A percentile compares a stretch with the other conserved stretches of the same genome.
These are phyloP conservation scores for Monosporascus sp. DNA, from an alignment of 2,329 filamentous ascomycete genomes.

Conservation along the genomic window DNA sequence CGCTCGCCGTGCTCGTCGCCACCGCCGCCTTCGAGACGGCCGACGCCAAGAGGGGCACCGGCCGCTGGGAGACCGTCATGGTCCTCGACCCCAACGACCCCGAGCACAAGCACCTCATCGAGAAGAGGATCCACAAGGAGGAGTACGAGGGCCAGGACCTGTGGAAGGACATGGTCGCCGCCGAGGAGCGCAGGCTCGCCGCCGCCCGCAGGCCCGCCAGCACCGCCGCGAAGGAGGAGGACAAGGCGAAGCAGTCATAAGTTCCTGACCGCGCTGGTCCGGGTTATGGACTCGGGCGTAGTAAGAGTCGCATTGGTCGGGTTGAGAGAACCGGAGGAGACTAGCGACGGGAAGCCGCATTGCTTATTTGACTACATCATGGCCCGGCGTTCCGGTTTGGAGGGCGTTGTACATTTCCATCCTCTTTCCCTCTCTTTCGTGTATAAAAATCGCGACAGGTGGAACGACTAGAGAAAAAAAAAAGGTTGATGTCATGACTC, in stretches of 20 bases:
- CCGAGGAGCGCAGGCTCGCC: conserved; percentile 61
- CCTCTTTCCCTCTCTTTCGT: not conserved
- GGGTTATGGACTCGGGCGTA: no score
- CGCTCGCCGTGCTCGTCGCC: conserved; percentile 75
- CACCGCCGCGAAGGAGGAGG: conserved; percentile 12
- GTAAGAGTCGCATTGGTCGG: no score
- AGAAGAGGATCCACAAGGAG: conserved; percentile 85
- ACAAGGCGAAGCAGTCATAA: conserved; percentile 3
- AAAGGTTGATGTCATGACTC: not conserved
- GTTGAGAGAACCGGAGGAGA: not conserved
- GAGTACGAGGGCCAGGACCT: conserved; percentile 84
- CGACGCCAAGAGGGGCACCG: conserved; percentile 71
- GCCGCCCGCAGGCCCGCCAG: conserved; percentile 30
- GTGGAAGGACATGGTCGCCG: conserved; percentile 87
- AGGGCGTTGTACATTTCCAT: not conserved
- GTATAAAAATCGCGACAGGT: not conserved
- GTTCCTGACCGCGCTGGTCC: no score
- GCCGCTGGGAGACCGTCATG: conserved; percentile 79
- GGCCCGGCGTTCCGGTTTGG: not conserved
- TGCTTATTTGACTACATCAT: not conserved
- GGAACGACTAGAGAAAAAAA: not conserved
- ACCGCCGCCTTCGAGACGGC: conserved; percentile 74
- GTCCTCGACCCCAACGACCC: conserved; percentile 77
- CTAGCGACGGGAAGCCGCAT: not conserved
- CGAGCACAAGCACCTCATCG: conserved; percentile 74